Evolutionary conservation across 495 filamentous ascomycete genomes (phyloP).

Genomic region (Hyaloscypha variabilis): DNA sequence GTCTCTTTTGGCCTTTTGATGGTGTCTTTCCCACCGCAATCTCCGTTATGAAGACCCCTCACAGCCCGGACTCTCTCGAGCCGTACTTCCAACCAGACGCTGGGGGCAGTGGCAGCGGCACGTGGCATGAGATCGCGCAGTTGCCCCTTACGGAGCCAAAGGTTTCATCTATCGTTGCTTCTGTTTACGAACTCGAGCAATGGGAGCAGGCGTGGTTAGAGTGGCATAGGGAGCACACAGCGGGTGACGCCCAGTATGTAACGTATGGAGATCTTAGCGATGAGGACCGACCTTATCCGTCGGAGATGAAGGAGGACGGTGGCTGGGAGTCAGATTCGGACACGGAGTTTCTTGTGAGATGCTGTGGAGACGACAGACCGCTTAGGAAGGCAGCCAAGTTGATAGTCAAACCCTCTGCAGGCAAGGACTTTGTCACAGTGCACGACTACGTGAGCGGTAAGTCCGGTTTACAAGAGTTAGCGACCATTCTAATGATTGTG

Average conservation of each 20-base stretch:
- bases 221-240: conserved; percentile 10
- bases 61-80: conserved; percentile 23
- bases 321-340: conserved; percentile 23
- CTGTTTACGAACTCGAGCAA: conserved; percentile 21
- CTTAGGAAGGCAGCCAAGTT: conserved; percentile 20
- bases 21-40: conserved; percentile 30
- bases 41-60: conserved; percentile 25
- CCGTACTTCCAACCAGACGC: conserved; percentile 23
- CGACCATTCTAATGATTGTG: not conserved
- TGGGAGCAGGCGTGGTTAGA: conserved; percentile 29
- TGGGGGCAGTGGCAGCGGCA: conserved; percentile 7
- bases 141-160: conserved; percentile 30
- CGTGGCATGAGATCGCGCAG: conserved; percentile 29
- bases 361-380: conserved; percentile 27
- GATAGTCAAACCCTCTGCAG: conserved; percentile 11
- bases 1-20: conserved; percentile 30
- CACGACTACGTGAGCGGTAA: conserved; percentile 26
- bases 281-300: conserved; percentile 15
- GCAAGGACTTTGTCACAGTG: conserved; percentile 27
- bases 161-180: conserved; percentile 28
- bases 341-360: conserved; percentile 18
- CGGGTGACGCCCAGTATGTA: conserved; percentile 17
- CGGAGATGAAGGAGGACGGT: conserved; percentile 16
- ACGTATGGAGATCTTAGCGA: conserved; percentile 28
- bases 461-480: not conserved